phyloP scores from a whole-genome alignment of 306 rosid genomes.

The Citrullus colocynthis region DNA sequence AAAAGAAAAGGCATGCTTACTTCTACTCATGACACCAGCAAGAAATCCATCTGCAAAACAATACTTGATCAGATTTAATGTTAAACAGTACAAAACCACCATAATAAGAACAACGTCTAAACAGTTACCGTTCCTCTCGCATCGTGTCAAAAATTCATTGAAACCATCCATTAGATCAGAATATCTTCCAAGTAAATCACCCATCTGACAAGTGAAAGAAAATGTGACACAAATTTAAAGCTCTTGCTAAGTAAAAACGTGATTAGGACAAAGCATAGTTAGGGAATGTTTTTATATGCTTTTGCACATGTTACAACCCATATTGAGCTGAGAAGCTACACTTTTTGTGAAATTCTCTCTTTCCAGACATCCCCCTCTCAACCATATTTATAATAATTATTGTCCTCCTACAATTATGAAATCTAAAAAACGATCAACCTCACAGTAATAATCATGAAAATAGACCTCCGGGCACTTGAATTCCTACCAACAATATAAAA shows the following conservation, averaged over 20 bases:
- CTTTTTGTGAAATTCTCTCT: background rate
- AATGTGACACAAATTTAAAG: constrained; percentile 10
- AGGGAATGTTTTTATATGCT: background rate
- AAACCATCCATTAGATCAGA: constrained; percentile 84
- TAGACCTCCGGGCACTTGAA: background rate
- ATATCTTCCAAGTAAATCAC: constrained; percentile 74
- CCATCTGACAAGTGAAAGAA: constrained; percentile 39
- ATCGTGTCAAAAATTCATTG: constrained; percentile 71
- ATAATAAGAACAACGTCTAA: constrained; percentile 12
- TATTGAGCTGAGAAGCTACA: background rate
- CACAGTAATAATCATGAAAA: background rate
- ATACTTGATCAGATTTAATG: constrained; percentile 30
- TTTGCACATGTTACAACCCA: background rate
- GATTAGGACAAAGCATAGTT: background rate
- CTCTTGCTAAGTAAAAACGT: background rate
- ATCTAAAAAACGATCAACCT: background rate
- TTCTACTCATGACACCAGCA: constrained; percentile 94
- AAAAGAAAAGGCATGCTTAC: constrained; percentile 44
- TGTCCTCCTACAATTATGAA: background rate
- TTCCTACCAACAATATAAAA: background rate
- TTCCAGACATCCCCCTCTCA: background rate
- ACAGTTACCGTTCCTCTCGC: constrained; percentile 84
- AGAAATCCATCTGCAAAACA: constrained; percentile 83
- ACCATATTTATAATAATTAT: background rate
- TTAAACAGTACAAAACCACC: constrained; percentile 12